Evolutionary conservation across 257 asterid genomes (phyloP), one percentile per base, ranked within the genome.

Genomic region (Paraleonurus japonicus): DNA sequence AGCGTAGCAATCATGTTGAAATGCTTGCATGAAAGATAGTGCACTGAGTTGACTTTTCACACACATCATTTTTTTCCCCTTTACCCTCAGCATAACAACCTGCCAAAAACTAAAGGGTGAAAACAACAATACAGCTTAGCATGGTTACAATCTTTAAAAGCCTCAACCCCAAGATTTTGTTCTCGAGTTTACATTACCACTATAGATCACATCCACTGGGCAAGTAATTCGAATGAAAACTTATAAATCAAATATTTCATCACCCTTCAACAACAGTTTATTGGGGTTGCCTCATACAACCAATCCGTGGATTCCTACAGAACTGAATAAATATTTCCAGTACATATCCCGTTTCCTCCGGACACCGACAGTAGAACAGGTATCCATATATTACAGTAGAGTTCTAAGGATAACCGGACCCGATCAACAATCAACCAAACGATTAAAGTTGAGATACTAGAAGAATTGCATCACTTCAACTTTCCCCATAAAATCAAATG

Each of bases 1-100:
- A 51, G 35, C 19, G 6, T 62, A 16, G 48, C 54, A 37, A 10
- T 63, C 8, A 22, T 22, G 45, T 61, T 10, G 48, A 61, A 19
- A 32, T 61, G 23, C 68, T 62, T 62, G 12, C 24, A 35, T 33
- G 68, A 51, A 62, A 35, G 67, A 63, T 5, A 63, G 33, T 63
- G 30, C n/a, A 63, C 54, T n/a, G n/a, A 9, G 24, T 63, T 63
- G 69, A 39, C 53, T 9, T 2, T 32, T 16, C 1, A 59, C 39
- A 28, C 27, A 59, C 33, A 15, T 60, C 47, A 30, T 26, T 4
- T 13, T 8, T 30, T 28, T 19, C 9, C 3, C 20, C 48, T 33
- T 61, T 16, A 15, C 67, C 47, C 27, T n/a, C 67, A 61, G 16
- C 28, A 61, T 19, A 20, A 54, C 10, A 54, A 54, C 32, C 32